Evolutionary conservation across 1,284 basidiomycete genomes (phyloP).

Genomic region (Ustilago cynodontis): DNA sequence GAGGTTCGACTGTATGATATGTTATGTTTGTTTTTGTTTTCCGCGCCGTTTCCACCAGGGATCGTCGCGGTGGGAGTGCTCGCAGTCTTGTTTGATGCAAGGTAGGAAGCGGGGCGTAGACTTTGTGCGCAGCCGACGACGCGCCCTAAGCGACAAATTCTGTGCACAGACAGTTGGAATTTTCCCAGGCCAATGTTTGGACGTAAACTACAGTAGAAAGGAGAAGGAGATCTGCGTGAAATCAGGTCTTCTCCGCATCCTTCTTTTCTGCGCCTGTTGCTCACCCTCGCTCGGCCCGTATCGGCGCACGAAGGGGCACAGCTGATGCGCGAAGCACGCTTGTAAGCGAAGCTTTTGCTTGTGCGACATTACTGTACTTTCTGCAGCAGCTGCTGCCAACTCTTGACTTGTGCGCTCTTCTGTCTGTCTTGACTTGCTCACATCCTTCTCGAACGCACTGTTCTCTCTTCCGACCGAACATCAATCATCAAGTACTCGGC

Average conservation of each 20-base stretch:
- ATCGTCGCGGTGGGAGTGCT: no score
- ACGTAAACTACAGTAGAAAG: not conserved
- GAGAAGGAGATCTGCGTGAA: not conserved
- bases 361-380: not conserved
- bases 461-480: not conserved
- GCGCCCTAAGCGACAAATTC: not conserved
- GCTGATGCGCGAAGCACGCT: not conserved
- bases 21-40: no score
- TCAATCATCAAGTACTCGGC: not conserved
- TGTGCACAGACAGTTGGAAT: not conserved
- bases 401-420: not conserved
- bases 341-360: not conserved
- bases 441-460: not conserved
- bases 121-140: not conserved
- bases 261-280: not conserved
- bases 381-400: not conserved
- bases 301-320: not conserved
- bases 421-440: not conserved
- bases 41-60: no score
- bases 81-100: not conserved
- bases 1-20: no score
- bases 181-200: not conserved
- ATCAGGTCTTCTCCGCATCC: slow-evolving; percentile 2
- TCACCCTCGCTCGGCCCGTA: not conserved
- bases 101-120: slow-evolving; percentile 1